Evolutionary conservation across 192 early-diverging fungal species (phyloP), one percentile per base, ranked within the genome.

Genomic region (Pilaira anomala): DNA sequence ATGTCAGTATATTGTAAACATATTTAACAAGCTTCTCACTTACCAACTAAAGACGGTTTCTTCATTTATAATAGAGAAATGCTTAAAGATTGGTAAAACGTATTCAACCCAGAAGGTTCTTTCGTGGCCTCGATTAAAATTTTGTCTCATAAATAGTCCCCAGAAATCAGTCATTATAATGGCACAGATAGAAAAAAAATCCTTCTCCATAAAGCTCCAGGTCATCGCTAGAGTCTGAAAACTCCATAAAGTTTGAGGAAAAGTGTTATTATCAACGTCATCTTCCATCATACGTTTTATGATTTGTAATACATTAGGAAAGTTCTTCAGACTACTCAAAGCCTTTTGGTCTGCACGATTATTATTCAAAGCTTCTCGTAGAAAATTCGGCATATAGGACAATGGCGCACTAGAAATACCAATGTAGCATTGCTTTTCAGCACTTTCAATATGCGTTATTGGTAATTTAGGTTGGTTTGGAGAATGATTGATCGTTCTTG

Each of bases 231-330:
- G 18, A 0, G 16, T 33, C n/a, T 54, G 29, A 33, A 21, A 36
- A 54, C 29, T 54, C 52, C 52, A 53, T 53, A 53, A 19, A 5
- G 5, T 53, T n/a, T 53, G 26, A 53, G 51, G 29, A 33, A 53
- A 53, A 53, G 28, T 53, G n/a, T 33, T 53, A n/a, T n/a, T 53
- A n/a, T 53, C 51, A 33, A 53, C 51, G 7, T 53, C 51, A 33
- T 53, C 51, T 53, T 53, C 51, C 51, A 53, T 53, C 51, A 53
- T 53, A 53, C 7, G 51, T 53, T 53, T 53, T 53, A 53, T 53
- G 29, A 33, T 53, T 30, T 16, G 51, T 53, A 53, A 30, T 53
- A 2, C 51, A 53, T 53, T 53, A 0, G 51, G 51, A 53, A 53
- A 33, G 51, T 18, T 53, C 51, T 53, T 53, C 18, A 30, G 51